Evolutionary conservation across 2,329 filamentous ascomycete species (phyloP), one percentile per base, ranked within the genome.

Genomic region (Venturia carpophila): DNA sequence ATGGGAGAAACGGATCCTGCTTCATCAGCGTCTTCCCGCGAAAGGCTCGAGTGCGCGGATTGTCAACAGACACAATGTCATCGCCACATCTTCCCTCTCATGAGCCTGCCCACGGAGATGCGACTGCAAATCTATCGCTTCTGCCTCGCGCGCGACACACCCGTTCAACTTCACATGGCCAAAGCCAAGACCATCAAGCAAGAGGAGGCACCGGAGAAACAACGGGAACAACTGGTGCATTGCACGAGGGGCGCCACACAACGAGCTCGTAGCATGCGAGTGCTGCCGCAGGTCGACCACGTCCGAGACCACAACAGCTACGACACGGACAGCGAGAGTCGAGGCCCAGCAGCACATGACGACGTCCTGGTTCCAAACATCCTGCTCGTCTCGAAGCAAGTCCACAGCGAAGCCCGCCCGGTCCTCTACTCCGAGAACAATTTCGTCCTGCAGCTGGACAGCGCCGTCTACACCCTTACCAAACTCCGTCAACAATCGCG

Each of bases 41-140:
- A 37, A 15, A 19, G 13, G 27, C 24, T 30, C 30, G n/a, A 58
- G 5, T 58, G 52, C 52, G 52, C 15, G 27, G 27, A 58, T 15
- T 37, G 27, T 24, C 9, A 37, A 34, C 27, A 37, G 5, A 34
- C 27, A 21, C 52, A 9, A 58, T 58, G 52, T 58, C 52, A 37
- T 37, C 52, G 52, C 30, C 52, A 58, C 30, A 58, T 58, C 27
- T 77, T 79, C 67, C 73, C 72, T 0, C 74, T 79, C 67, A 76
- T 78, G 73, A 68, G 74, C 15, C 70, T 79, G n/a, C 77, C 78
- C 2, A 74, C 78, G n/a, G 79, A 80, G 68, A 72, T 80, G n/a
- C 73, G 78, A 21, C 69, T 79, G 24, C 73, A 77, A 66, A 76
- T 80, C 65, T 80, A 80, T 69, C 72, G 77, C 65, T 72, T 74